Evolutionary conservation across 2,329 filamentous ascomycete species (phyloP).

Genomic region (Trichophyton schoenleinii): DNA sequence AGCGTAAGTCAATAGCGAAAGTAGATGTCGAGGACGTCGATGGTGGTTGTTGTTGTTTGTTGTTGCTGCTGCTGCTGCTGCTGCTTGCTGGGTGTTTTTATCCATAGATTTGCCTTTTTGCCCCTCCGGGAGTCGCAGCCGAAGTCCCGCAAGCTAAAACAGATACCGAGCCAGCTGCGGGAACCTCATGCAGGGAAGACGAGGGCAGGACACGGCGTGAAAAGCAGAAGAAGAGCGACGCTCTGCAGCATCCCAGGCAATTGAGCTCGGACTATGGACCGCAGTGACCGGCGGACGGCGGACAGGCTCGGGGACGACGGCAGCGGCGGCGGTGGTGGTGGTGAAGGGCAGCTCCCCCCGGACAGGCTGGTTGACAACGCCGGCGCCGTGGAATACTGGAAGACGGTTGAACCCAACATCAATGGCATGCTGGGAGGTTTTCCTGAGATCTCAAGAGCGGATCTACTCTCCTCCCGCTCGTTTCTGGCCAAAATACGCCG

Average conservation of each 20-base stretch:
- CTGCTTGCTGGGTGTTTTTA: not conserved
- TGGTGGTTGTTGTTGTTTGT: not conserved
- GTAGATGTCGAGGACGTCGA: not conserved
- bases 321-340: not conserved
- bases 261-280: not conserved
- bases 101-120: not conserved
- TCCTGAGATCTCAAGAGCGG: conserved; percentile 55
- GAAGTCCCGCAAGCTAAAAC: not conserved
- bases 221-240: too few species aligned
- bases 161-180: not conserved
- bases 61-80: not conserved
- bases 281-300: not conserved
- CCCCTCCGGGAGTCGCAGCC: not conserved
- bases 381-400: conserved; percentile 30
- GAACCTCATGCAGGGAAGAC: not conserved
- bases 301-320: not conserved
- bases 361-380: conserved; percentile 27
- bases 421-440: conserved; percentile 63
- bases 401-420: conserved; percentile 30
- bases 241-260: too few species aligned
- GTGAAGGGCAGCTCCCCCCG: conserved; percentile 5
- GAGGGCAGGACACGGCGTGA: too few species aligned
- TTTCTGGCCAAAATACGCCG: conserved; percentile 56
- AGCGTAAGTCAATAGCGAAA: too few species aligned
- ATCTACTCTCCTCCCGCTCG: conserved; percentile 56